Percentiles rank a stretch among this genome's conserved stretches.
Conservation (phyloP, 1,284 basidiomycete species). For the Ustilago hordei region DNA sequence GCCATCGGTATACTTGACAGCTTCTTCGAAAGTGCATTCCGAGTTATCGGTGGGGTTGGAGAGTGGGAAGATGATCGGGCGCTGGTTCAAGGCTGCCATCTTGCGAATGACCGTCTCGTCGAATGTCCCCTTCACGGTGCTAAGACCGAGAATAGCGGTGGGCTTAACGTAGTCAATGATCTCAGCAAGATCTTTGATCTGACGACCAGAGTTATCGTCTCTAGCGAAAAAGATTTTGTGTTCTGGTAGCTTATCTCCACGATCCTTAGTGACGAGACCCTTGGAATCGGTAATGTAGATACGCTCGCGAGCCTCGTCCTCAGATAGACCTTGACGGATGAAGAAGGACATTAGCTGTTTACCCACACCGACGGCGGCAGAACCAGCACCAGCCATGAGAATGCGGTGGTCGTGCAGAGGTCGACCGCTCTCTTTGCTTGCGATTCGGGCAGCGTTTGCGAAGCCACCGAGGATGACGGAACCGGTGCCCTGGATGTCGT, state of each 20-base stretch:
- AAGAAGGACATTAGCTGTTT: slow-evolving; percentile 69
- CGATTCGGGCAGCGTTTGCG: slow-evolving; percentile 85
- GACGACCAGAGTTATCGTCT: slow-evolving; percentile 62
- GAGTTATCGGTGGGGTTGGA: slow-evolving; percentile 89
- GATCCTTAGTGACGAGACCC: slow-evolving; percentile 66
- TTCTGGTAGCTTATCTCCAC: slow-evolving; percentile 61
- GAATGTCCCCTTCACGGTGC: slow-evolving; percentile 87
- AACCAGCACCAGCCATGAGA: slow-evolving; percentile 90
- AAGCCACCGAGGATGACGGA: slow-evolving; percentile 88
- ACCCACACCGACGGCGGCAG: slow-evolving; percentile 80
- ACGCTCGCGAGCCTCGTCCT: slow-evolving; percentile 62
- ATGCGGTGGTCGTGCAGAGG: slow-evolving; percentile 83
- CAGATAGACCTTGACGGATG: slow-evolving; percentile 58
- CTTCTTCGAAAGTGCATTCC: slow-evolving; percentile 81
- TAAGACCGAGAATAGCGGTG: slow-evolving; percentile 89
- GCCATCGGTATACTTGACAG: slow-evolving; percentile 78
- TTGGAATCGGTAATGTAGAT: slow-evolving; percentile 68
- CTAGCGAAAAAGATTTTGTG: slow-evolving; percentile 67
- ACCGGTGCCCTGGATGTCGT: slow-evolving; percentile 79
- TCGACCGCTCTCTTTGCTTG: slow-evolving; percentile 78
- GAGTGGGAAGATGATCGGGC: slow-evolving; percentile 95
- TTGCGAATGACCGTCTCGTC: slow-evolving; percentile 79
- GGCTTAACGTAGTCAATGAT: slow-evolving; percentile 88
- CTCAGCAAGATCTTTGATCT: slow-evolving; percentile 75
- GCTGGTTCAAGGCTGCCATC: slow-evolving; percentile 86